Base-by-base conservation (phyloP, 441 rosid species). In the Capsella rubella region DNA sequence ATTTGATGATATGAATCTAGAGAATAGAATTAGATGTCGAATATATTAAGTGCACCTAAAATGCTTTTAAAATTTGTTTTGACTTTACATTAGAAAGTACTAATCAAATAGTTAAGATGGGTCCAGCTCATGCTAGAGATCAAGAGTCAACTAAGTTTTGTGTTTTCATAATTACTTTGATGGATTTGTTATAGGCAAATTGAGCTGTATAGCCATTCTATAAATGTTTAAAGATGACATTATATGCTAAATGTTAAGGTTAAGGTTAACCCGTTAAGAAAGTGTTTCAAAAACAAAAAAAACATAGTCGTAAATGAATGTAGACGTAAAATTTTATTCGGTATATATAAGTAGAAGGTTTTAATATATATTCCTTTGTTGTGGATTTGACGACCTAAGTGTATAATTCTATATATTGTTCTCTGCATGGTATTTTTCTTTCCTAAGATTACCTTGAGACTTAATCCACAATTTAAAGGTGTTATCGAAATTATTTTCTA, bases 81-180 rank as follows among this genome's bases (percentile, higher is more conserved):
- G 67, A 62, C 53, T 62, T 43, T 43, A 43, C 67, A 62, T 28
- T 60, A 62, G 10, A 11, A 47, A 27, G 5, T 28, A 62, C 25
- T 62, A 62, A 43, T 28, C 13, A 61, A 39, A 42, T 43, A 27
- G 67, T 62, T 43, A 28, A 21, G 39, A 62, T 62, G 37, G 66
- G 67, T 62, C 67, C 52, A 43, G 9, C 67, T 43, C 67, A 43
- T 43, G 39, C 27, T 62, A 45, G 52, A 14, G 67, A 62, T 43
- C 67, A 43, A 62, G 37, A 62, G 53, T 62, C 67, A 43, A 43
- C 52, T 28, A 27, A 62, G 52, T 14, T 43, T 61, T n/a, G 37
- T 13, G 51, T 61, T 62, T 62, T n/a, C 53, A 43, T 45, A n/a
- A 45, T 21, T 62, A 27, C 8, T 28, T 27, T 62, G 39, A 14